Percentiles rank a stretch among this genome's conserved stretches.
phyloP scores from a whole-genome alignment of 257 asterid genomes.

The Cynanchum wilfordii region DNA sequence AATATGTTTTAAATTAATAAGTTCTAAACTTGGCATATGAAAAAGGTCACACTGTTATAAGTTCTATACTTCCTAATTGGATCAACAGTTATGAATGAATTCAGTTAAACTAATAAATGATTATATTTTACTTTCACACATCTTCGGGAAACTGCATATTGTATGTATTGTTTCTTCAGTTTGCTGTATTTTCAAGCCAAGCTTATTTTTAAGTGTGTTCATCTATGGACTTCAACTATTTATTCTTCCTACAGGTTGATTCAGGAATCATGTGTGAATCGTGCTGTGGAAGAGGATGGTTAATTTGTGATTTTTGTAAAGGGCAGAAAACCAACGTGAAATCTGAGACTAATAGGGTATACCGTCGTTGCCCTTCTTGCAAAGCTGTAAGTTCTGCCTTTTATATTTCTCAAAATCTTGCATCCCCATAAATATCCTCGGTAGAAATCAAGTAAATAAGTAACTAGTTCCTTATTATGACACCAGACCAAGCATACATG shows the following conservation, averaged over 20 bases:
- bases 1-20: too few species aligned
- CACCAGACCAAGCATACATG: background rate
- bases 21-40: too few species aligned
- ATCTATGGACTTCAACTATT: background rate
- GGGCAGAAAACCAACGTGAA: slow-evolving; percentile 73
- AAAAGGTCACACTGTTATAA: too few species aligned
- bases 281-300: slow-evolving; percentile 69
- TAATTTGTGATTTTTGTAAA: slow-evolving; percentile 65
- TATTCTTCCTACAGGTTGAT: slow-evolving; percentile 34
- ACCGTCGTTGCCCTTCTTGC: slow-evolving; percentile 77
- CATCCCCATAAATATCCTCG: background rate
- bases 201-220: background rate
- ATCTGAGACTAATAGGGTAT: slow-evolving; percentile 50
- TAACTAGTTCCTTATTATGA: background rate
- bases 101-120: too few species aligned
- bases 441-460: background rate
- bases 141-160: background rate
- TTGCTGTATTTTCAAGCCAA: background rate
- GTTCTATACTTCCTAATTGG: too few species aligned
- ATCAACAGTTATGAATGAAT: too few species aligned
- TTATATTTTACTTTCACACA: background rate
- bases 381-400: slow-evolving; percentile 56
- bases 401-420: background rate
- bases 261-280: slow-evolving; percentile 46
- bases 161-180: background rate